Base-by-base conservation (phyloP, 495 filamentous ascomycete genomes). In the Aspergillus haitiensis region DNA sequence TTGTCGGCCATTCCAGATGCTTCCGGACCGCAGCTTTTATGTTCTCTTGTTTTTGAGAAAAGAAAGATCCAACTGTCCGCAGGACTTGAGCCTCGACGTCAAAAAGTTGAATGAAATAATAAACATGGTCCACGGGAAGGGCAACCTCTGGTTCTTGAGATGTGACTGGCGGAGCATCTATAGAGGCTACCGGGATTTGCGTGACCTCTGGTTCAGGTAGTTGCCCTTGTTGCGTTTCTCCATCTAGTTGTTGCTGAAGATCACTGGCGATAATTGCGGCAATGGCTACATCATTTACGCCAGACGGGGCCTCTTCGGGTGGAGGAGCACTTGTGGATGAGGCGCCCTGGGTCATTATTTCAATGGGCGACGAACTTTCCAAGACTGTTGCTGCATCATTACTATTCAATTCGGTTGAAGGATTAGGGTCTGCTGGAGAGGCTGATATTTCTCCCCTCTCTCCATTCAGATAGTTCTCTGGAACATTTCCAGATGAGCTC, bases 51-150 rank as follows among this genome's bases (percentile, higher is more conserved):
- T 70, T 65, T 44, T 74, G 72, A 7, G 73, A 81, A 48, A 81
- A 72, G 63, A 78, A 77, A 7, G 73, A 75, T 18, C 75, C 90
- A 18, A 88, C 81, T 2, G 82, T 84, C 18, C 67, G 69, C 3
- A 79, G 66, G 1, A 64, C 67, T 60, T 77, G 80, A n/a, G 66
- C 70, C 18, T 82, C 76, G 34, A 68, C 68, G 56, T 82, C 81
- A 50, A 85, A 84, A 27, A 77, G 58, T 66, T 81, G 80, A 50
- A 80, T 75, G 58, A 81, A 81, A 58, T 80, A 79, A 52, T 81
- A 82, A 5, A 74, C 68, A 50, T 79, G 72, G 1, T 70, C 70
- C 16, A 76, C 69, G 11, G 73, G 74, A 31, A 71, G 39, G 3
- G 60, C 52, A 5, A 69, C 63, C 12, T 65, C 58, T 2, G 58